phyloP scores from a whole-genome alignment of 2,329 filamentous ascomycete species.

The Fusarium sp. region DNA sequence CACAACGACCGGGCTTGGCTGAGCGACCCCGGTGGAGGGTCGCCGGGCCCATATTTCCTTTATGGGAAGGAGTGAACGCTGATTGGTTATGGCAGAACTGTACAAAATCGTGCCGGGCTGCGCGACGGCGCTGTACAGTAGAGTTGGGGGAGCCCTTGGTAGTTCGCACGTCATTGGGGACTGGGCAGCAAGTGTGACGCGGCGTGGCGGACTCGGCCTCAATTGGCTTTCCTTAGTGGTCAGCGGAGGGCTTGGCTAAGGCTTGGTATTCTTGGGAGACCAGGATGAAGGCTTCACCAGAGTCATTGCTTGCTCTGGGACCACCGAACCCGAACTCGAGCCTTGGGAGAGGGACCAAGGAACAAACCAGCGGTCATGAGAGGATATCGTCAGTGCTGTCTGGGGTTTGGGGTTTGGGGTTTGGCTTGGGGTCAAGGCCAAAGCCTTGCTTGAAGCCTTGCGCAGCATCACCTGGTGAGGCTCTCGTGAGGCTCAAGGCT shows the following conservation, averaged over 20 bases:
- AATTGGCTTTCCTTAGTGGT: slow-evolving; percentile 39
- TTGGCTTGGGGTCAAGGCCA: not conserved
- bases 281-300: slow-evolving; percentile 24
- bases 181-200: slow-evolving; percentile 42
- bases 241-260: slow-evolving; percentile 21
- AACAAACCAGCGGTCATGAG: slow-evolving; percentile 24
- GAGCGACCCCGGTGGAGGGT: slow-evolving; percentile 26
- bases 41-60: slow-evolving; percentile 13
- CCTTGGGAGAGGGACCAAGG: slow-evolving; percentile 24
- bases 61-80: slow-evolving; percentile 4
- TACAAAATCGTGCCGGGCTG: slow-evolving; percentile 31
- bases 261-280: slow-evolving; percentile 44
- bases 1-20: slow-evolving; percentile 33
- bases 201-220: slow-evolving; percentile 46
- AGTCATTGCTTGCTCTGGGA: slow-evolving; percentile 22
- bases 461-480: slow-evolving; percentile 19
- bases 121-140: slow-evolving; percentile 27
- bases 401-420: slow-evolving; percentile 19
- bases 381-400: slow-evolving; percentile 30
- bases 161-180: slow-evolving; percentile 43
- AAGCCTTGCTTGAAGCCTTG: slow-evolving; percentile 34
- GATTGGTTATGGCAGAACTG: slow-evolving; percentile 30
- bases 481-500: slow-evolving; percentile 36
- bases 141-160: slow-evolving; percentile 6
- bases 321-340: slow-evolving; percentile 35